Percentiles rank a stretch among this genome's conserved stretches.
Conservation (phyloP, 2,329 filamentous ascomycete genomes). For the Calonectria hongkongensis region DNA sequence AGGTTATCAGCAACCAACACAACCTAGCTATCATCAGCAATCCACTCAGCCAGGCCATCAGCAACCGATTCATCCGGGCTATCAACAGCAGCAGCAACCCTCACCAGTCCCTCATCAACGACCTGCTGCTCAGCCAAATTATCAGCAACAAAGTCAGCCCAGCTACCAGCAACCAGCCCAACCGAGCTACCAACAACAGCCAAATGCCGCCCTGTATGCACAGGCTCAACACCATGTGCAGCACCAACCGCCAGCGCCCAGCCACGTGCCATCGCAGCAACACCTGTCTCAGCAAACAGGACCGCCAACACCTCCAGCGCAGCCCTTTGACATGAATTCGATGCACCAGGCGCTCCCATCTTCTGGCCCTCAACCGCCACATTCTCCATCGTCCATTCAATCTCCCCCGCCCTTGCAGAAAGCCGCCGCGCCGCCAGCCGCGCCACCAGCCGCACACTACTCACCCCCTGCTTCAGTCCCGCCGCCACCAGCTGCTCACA, state of each 20-base stretch:
- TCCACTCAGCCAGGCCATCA: neutral
- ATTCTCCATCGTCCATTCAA: constrained; percentile 1
- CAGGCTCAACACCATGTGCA: neutral
- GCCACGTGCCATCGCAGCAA: neutral
- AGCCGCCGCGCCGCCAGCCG: neutral
- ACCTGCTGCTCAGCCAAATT: neutral
- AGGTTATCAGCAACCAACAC: neutral
- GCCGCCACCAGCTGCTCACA: neutral
- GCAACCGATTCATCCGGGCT: no score
- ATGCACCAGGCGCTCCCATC: constrained; percentile 18
- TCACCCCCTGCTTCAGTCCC: neutral
- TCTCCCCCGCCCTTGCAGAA: neutral
- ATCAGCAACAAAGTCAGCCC: neutral
- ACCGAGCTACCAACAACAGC: neutral
- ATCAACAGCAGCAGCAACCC: neutral
- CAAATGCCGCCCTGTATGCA: neutral
- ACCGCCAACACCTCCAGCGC: constrained; percentile 3
- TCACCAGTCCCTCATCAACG: no score
- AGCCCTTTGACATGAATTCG: constrained; percentile 32
- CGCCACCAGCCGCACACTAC: neutral
- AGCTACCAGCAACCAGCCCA: neutral
- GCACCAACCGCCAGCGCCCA: constrained; percentile 6
- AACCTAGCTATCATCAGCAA: neutral
- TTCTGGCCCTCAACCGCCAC: neutral
- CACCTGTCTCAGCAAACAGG: constrained; percentile 7